Percentiles rank a stretch among this genome's conserved stretches.
phyloP scores from a whole-genome alignment of 169 alveolate species.

The Sarcocystis neurona region DNA sequence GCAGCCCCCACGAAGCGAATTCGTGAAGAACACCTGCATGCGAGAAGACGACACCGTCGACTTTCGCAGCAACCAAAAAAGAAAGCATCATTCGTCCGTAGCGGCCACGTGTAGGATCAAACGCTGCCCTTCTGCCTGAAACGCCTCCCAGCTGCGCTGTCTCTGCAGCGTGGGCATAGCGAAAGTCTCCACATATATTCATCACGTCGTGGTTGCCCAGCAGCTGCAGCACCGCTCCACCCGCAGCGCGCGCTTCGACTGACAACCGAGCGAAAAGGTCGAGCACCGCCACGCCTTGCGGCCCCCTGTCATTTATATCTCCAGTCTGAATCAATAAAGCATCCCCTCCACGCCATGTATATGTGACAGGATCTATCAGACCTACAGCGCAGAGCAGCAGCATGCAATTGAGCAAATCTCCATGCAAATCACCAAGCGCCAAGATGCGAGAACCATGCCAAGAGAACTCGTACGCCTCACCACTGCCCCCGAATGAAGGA shows the following conservation, averaged over 20 bases:
- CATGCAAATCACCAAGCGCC: slow-evolving; percentile 58
- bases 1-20: slow-evolving; percentile 9
- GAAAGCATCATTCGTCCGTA: slow-evolving; percentile 19
- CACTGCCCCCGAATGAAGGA: too few relatives aligned
- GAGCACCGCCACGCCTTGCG: slow-evolving; percentile 62
- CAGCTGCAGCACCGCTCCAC: slow-evolving; percentile 65
- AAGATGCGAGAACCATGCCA: slow-evolving; percentile 39
- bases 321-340: slow-evolving; percentile 69
- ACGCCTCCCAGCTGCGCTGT: slow-evolving; percentile 20
- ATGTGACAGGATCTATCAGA: neutral
- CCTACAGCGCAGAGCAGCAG: slow-evolving; percentile 45
- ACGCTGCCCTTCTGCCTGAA: neutral
- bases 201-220: slow-evolving; percentile 73
- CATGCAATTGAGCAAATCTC: slow-evolving; percentile 40
- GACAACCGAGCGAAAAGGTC: slow-evolving; percentile 53
- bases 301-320: slow-evolving; percentile 73
- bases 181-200: slow-evolving; percentile 70
- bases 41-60: slow-evolving; percentile 23
- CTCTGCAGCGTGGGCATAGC: slow-evolving; percentile 27
- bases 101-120: slow-evolving; percentile 1
- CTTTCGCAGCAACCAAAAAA: neutral
- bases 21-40: slow-evolving; percentile 30
- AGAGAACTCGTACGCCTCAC: neutral
- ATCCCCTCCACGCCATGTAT: slow-evolving; percentile 4
- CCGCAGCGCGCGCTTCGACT: slow-evolving; percentile 59